These are phyloP conservation scores for Alternaria gansuensis DNA, from an alignment of 2,329 filamentous ascomycete species.

Conservation along the genomic window DNA sequence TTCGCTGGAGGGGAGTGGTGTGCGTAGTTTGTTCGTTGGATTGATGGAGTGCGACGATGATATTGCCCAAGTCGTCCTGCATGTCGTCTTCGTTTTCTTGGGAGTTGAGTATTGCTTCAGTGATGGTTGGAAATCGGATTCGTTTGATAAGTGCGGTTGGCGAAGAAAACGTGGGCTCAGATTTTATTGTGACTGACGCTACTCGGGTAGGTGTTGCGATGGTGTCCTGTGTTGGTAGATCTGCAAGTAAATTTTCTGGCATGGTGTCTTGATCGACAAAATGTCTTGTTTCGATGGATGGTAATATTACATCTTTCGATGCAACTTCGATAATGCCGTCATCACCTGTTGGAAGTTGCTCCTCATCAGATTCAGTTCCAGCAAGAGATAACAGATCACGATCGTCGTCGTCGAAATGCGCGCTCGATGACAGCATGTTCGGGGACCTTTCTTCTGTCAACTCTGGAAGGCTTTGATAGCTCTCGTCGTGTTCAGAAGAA, in stretches of 20 bases:
- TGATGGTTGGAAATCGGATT: background rate
- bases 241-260: slow-evolving; percentile 23
- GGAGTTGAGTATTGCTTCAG: background rate
- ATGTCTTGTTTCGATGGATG: slow-evolving; percentile 35
- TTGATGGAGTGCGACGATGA: background rate
- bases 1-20: background rate
- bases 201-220: slow-evolving; percentile 9
- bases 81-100: background rate
- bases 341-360: slow-evolving; percentile 10
- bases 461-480: background rate
- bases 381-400: slow-evolving; percentile 40
- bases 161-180: slow-evolving; percentile 9
- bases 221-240: slow-evolving; percentile 9
- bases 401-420: slow-evolving; percentile 41
- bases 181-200: slow-evolving; percentile 17
- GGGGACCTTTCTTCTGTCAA: background rate
- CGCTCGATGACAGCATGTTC: slow-evolving; percentile 25
- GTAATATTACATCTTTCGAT: slow-evolving; percentile 33
- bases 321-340: slow-evolving; percentile 10
- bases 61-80: background rate
- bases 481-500: slow-evolving; percentile 33
- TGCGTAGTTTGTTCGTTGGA: background rate
- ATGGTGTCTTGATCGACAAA: slow-evolving; percentile 29
- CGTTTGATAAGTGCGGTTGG: slow-evolving; percentile 6
- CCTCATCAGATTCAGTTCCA: slow-evolving; percentile 24